Conservation (phyloP, 495 filamentous ascomycete genomes). For the Paragyromitra xinjiangensis region DNA sequence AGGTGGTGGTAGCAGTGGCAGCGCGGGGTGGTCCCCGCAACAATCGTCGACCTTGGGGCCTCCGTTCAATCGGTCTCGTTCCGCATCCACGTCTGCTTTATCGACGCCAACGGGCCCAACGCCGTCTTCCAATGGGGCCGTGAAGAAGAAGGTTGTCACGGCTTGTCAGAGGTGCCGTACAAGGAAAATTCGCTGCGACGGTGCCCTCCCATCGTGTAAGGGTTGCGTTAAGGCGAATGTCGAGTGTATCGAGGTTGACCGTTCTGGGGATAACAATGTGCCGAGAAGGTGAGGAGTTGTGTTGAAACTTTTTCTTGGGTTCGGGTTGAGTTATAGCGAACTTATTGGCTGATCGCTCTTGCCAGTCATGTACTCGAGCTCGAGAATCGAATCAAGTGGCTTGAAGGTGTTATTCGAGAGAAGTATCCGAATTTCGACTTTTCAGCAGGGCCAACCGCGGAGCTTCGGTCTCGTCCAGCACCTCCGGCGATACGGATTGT, state of each 20-base stretch:
- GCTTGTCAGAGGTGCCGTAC: conserved; percentile 58
- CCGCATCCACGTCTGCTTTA: conserved; percentile 56
- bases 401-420: conserved; percentile 50
- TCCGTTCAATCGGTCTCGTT: conserved; percentile 54
- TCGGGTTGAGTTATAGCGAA: conserved; percentile 10
- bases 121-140: conserved; percentile 23
- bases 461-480: conserved; percentile 54
- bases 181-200: conserved; percentile 57
- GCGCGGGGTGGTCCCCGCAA: conserved; percentile 57
- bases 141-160: conserved; percentile 57
- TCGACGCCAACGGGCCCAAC: conserved; percentile 50
- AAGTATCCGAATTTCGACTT: conserved; percentile 52
- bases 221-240: conserved; percentile 55
- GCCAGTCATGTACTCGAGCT: conserved; percentile 57
- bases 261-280: conserved; percentile 55
- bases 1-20: conserved; percentile 20
- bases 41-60: conserved; percentile 44
- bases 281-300: conserved; percentile 56
- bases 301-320: conserved; percentile 3
- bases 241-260: conserved; percentile 57
- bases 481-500: conserved; percentile 57
- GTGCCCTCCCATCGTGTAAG: conserved; percentile 54
- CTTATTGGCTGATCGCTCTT: conserved; percentile 38
- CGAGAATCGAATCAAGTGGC: conserved; percentile 58
- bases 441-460: conserved; percentile 49